Percentiles rank a stretch among this genome's conserved stretches.
These are phyloP conservation scores for Eucalyptus sp. DNA, from an alignment of 345 rosid species.

Conservation along the genomic window DNA sequence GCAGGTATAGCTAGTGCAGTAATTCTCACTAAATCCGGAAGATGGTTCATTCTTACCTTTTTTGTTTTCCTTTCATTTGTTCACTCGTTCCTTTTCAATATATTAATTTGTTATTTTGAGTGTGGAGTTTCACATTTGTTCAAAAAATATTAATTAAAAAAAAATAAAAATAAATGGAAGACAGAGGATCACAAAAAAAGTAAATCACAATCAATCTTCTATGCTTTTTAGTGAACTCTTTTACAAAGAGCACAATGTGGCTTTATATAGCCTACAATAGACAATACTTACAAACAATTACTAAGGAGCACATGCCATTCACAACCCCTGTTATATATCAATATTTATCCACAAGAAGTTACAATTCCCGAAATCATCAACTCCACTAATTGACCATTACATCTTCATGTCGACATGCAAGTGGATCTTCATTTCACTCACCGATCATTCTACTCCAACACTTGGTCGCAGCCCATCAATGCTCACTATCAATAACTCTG, in stretches of 20 bases:
- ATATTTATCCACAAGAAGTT: neutral
- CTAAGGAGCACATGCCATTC: neutral
- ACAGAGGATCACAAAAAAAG: neutral
- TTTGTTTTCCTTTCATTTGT: too few species aligned
- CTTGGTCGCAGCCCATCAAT: neutral
- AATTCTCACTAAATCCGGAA: too few species aligned
- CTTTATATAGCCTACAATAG: neutral
- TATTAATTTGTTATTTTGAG: too few species aligned
- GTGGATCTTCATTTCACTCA: neutral
- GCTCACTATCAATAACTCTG: neutral
- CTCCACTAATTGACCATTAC: neutral
- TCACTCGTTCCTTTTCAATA: too few species aligned
- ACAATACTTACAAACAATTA: rapidly evolving
- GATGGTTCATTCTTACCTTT: too few species aligned
- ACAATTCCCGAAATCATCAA: rapidly evolving
- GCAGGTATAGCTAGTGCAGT: too few species aligned
- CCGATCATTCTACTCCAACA: neutral
- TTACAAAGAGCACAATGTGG: neutral
- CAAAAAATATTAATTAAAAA: too few species aligned
- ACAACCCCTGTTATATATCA: neutral
- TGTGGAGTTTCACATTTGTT: too few species aligned
- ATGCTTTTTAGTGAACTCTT: neutral
- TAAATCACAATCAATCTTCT: neutral
- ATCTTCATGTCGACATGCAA: neutral
- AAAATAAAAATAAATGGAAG: neutral